These are phyloP conservation scores for Xylaria multiplex DNA, from an alignment of 2,329 filamentous ascomycete genomes.

Conservation along the genomic window DNA sequence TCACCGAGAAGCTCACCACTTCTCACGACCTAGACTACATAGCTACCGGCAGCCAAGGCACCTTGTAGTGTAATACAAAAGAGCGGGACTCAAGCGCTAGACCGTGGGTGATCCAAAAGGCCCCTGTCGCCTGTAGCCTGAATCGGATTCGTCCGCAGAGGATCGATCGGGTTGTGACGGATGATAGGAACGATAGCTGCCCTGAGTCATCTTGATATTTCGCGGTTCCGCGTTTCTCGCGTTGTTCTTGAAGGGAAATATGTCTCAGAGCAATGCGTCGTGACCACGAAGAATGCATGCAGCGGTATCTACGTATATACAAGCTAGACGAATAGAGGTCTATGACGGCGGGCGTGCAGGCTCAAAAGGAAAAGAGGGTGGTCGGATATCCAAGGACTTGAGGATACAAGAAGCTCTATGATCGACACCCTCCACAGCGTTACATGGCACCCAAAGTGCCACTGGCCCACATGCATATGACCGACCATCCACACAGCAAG, in stretches of 20 bases:
- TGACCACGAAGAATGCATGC: slow-evolving; percentile 18
- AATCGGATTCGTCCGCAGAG: slow-evolving; percentile 15
- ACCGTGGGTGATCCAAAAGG: slow-evolving; percentile 3
- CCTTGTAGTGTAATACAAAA: background rate
- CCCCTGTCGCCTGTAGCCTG: slow-evolving; percentile 10
- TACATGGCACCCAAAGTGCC: slow-evolving; percentile 38
- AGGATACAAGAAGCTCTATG: slow-evolving; percentile 17
- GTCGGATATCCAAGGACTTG: slow-evolving; percentile 24
- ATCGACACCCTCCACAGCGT: slow-evolving; percentile 34
- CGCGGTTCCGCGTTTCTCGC: slow-evolving; percentile 3
- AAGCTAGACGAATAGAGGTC: background rate
- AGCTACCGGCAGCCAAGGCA: slow-evolving; percentile 4
- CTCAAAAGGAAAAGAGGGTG: slow-evolving; percentile 22
- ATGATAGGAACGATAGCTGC: slow-evolving; percentile 9
- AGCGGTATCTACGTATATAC: background rate
- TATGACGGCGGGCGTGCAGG: slow-evolving; percentile 16
- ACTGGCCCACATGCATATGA: slow-evolving; percentile 36
- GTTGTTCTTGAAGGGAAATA: slow-evolving; percentile 4
- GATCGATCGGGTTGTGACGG: slow-evolving; percentile 22
- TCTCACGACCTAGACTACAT: background rate
- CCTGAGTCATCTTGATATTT: slow-evolving; percentile 26
- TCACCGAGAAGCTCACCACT: slow-evolving; percentile 4
- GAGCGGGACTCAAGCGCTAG: slow-evolving; percentile 16
- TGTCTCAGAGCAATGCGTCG: slow-evolving; percentile 21
- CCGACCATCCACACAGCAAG: slow-evolving; percentile 25